Evolutionary conservation across 2,329 filamentous ascomycete genomes (phyloP).

Genomic region (Dactylellina haptotyla): DNA sequence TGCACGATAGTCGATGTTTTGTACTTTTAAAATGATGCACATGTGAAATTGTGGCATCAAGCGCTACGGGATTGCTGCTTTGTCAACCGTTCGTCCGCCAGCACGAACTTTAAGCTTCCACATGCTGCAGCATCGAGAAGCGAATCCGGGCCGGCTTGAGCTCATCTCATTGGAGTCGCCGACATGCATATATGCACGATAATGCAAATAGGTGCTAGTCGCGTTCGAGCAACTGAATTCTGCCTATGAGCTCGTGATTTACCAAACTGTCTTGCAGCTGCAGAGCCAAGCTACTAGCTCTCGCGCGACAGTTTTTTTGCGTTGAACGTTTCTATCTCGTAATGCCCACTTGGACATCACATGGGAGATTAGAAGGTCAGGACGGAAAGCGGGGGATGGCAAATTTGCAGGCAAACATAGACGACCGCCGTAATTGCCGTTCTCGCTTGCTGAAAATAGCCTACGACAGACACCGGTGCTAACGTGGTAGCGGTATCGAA

Average conservation of each 20-base stretch:
- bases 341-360: conserved; percentile 30
- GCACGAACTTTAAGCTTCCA: background rate
- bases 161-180: conserved; percentile 16
- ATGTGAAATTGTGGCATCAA: background rate
- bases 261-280: background rate
- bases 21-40: no score
- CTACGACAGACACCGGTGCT: conserved; percentile 35
- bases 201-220: conserved; percentile 26
- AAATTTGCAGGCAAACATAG: conserved; percentile 6
- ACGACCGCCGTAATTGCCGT: conserved; percentile 43
- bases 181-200: conserved; percentile 21
- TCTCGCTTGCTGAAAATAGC: conserved; percentile 54
- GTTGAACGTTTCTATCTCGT: conserved; percentile 40
- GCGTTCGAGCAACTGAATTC: conserved; percentile 22
- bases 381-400: background rate
- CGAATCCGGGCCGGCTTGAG: background rate
- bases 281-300: conserved; percentile 30
- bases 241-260: conserved; percentile 31
- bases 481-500: conserved; percentile 29
- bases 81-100: no score
- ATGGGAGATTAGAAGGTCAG: conserved; percentile 15
- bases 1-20: no score
- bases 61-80: no score
- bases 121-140: no score
- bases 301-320: conserved; percentile 1